Base-by-base conservation (phyloP, 2,329 filamentous ascomycete species). In the Lizonia empirigonia region DNA sequence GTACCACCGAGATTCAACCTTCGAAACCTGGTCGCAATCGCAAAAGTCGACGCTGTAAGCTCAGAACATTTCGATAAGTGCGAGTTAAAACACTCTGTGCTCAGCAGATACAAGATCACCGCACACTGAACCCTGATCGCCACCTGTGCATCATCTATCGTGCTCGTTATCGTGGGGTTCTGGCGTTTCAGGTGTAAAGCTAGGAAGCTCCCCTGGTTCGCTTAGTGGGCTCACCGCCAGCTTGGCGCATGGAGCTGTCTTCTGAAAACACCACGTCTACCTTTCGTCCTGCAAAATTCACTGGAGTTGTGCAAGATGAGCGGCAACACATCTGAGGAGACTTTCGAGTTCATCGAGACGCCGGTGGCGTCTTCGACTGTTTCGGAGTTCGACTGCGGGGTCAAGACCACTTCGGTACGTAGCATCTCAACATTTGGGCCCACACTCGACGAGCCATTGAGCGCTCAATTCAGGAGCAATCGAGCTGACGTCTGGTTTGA, bases 261-360 rank as follows among this genome's bases (percentile, higher is more conserved):
- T 60, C 56, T 53, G 48, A 58, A 57, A 62, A 50, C 58, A 62
- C 62, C 61, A 64, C 56, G 53, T 63, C 44, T 50, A 44, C 58
- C 46, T 53, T 56, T 42, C 49, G 47, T 59, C 55, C 59, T 58
- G 55, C 62, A 69, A 70, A 69, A 64, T 69, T 67, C 64, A 53
- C 50, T 53, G 51, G 62, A 55, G 46, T 68, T 67, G 59, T 58
- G 65, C 53, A 71, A 68, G 55, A 68, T 69, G 60, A 69, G 64
- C 56, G 69, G 67, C 54, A 63, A 70, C 53, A 65, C 63, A 45
- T 76, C 76, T 33, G 80, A 81, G 70, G 78, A 81, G 62, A 77
- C 75, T 20, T 88, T 89, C 71, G 85, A 88, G 74, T 89, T 87
- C 72, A 81, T 87, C 58, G 77, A 84, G 64, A 87, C 84, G 65